Evolutionary conservation across 805 yeast genomes (phyloP).

Genomic region (Priceomyces carsonii): DNA sequence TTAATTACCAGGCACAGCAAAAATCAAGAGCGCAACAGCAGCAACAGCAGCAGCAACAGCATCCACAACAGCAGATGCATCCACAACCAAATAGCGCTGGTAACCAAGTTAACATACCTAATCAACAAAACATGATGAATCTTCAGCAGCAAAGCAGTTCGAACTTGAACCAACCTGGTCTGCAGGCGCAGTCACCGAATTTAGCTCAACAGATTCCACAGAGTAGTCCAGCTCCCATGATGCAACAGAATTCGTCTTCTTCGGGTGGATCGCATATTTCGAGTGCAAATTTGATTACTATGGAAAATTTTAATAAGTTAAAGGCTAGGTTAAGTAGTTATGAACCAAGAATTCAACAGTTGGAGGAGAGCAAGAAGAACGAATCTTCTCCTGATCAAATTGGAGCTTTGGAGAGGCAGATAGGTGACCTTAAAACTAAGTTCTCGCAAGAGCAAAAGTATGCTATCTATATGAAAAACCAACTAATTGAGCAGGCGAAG

Average conservation of each 20-base stretch:
- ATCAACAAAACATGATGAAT: slow-evolving; percentile 3
- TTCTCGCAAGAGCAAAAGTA: slow-evolving; percentile 51
- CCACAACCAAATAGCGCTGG: slow-evolving; percentile 4
- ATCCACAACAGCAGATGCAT: slow-evolving; percentile 12
- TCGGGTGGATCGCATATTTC: slow-evolving; percentile 2
- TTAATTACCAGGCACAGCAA: slow-evolving; percentile 54
- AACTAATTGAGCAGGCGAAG: slow-evolving; percentile 35
- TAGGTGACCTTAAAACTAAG: slow-evolving; percentile 46
- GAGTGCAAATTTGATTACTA: slow-evolving; percentile 23
- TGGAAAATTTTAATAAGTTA: slow-evolving; percentile 44
- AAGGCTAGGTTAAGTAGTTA: slow-evolving; percentile 49
- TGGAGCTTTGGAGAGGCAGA: slow-evolving; percentile 47
- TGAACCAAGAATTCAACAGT: slow-evolving; percentile 49
- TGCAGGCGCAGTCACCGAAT: slow-evolving; percentile 2
- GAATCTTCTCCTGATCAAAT: slow-evolving; percentile 46
- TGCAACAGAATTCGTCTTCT: slow-evolving; percentile 7
- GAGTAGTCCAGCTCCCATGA: slow-evolving; percentile 2
- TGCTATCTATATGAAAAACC: slow-evolving; percentile 48
- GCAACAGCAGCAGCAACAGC: slow-evolving; percentile 22
- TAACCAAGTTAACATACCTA: background rate
- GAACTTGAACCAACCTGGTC: background rate
- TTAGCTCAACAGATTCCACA: slow-evolving; percentile 8
- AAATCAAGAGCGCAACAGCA: slow-evolving; percentile 26
- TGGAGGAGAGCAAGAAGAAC: slow-evolving; percentile 49
- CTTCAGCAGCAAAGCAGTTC: slow-evolving; percentile 3